These are phyloP conservation scores for Perkinsela sp. DNA, from an alignment of 208 protist species.

Conservation along the genomic window DNA sequence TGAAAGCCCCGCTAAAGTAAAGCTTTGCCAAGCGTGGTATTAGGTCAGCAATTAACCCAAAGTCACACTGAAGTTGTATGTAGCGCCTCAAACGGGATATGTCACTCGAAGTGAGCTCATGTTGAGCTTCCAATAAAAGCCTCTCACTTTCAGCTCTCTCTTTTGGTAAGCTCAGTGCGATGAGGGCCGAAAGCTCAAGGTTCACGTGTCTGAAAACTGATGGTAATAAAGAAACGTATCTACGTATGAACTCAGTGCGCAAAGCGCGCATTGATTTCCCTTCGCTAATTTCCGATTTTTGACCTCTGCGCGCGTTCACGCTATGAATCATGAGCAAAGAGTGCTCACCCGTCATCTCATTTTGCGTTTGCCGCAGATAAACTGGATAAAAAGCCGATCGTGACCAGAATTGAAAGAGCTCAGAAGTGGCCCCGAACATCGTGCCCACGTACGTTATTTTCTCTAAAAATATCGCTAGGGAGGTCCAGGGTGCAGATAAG, in stretches of 20 bases:
- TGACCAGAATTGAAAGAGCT: constrained; percentile 90
- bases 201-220: neutral
- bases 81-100: neutral
- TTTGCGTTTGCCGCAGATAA: constrained; percentile 65
- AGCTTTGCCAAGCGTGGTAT: neutral
- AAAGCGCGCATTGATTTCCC: too few species aligned
- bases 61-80: neutral
- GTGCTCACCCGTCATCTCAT: constrained; percentile 96
- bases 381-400: constrained; percentile 42
- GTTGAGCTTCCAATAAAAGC: too few species aligned
- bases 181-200: neutral
- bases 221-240: neutral
- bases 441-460: constrained; percentile 86
- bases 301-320: too few species aligned
- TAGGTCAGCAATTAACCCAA: neutral
- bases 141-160: too few species aligned
- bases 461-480: constrained; percentile 18
- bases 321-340: constrained; percentile 91
- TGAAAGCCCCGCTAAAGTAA: neutral
- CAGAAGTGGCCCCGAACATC: constrained; percentile 77
- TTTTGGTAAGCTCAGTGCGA: too few species aligned
- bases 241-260: neutral
- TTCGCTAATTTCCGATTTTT: too few species aligned
- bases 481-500: neutral
- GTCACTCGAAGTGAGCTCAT: neutral